Evolutionary conservation across 805 yeast genomes (phyloP).

Genomic region (Wickerhamiella brachini): DNA sequence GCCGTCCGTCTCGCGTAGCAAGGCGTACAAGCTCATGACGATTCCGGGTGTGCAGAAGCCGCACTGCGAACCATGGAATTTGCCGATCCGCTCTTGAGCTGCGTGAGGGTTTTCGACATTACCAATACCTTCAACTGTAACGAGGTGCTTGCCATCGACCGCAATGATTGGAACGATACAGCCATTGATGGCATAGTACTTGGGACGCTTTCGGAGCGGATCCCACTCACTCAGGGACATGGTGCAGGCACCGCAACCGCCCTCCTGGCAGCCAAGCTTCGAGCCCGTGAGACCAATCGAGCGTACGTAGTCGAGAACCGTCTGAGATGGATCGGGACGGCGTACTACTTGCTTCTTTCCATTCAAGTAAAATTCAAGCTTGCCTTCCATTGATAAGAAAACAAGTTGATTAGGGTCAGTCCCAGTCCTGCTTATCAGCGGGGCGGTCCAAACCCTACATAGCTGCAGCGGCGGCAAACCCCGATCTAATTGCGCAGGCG

Average conservation of each 20-base stretch:
- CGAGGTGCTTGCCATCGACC: slow-evolving; percentile 34
- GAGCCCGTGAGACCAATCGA: slow-evolving; percentile 30
- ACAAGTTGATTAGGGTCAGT: neutral
- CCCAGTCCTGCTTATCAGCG: neutral
- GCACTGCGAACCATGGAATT: slow-evolving; percentile 37
- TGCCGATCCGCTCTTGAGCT: slow-evolving; percentile 36
- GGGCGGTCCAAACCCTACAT: neutral
- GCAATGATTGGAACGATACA: slow-evolving; percentile 35
- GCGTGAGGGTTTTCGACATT: slow-evolving; percentile 30
- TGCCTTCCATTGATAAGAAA: neutral
- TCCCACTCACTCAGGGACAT: slow-evolving; percentile 29
- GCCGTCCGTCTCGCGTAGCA: slow-evolving; percentile 29
- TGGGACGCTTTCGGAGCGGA: slow-evolving; percentile 18
- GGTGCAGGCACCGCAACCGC: slow-evolving; percentile 40
- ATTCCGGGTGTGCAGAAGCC: slow-evolving; percentile 41
- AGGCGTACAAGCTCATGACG: slow-evolving; percentile 34
- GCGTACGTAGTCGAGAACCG: slow-evolving; percentile 32
- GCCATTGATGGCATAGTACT: slow-evolving; percentile 31
- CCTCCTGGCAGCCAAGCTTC: slow-evolving; percentile 37
- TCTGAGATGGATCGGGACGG: slow-evolving; percentile 32
- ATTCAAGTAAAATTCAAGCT: slow-evolving; percentile 27
- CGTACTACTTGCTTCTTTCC: slow-evolving; percentile 26
- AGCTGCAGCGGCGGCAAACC: neutral
- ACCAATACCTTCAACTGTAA: slow-evolving; percentile 38
- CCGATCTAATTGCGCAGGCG: neutral